phyloP scores from a whole-genome alignment of 352 stramenopile species.

The Globisporangium paroecandrum region DNA sequence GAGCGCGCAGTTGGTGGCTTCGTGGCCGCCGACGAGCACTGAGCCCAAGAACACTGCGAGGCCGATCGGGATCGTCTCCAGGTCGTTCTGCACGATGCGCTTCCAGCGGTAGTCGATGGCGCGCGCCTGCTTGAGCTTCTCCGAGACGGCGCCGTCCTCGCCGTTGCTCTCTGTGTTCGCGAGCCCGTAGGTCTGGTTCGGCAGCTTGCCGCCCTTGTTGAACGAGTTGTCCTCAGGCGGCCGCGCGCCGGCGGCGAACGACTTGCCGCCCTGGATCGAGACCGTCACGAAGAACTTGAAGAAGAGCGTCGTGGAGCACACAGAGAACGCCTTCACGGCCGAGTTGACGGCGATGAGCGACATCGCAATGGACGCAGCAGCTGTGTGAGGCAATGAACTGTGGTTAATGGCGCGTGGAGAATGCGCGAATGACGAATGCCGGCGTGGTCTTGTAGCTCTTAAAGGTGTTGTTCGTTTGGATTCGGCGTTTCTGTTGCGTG shows the following conservation, averaged over 20 bases:
- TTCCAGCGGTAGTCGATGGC: constrained; percentile 37
- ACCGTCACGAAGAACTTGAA: constrained; percentile 17
- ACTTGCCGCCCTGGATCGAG: constrained; percentile 19
- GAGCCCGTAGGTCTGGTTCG: constrained; percentile 11
- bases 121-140: constrained; percentile 24
- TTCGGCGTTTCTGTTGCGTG: background rate
- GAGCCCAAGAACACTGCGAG: constrained; percentile 41
- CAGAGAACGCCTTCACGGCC: constrained; percentile 12
- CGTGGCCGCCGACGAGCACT: constrained; percentile 36
- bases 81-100: constrained; percentile 45
- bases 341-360: constrained; percentile 5
- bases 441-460: background rate
- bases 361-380: background rate
- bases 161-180: constrained; percentile 5
- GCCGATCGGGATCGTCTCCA: constrained; percentile 41
- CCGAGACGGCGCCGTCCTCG: constrained; percentile 34
- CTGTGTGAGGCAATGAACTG: background rate
- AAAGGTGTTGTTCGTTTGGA: background rate
- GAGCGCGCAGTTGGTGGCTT: constrained; percentile 39
- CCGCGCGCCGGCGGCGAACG: constrained; percentile 12
- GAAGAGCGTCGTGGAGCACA: constrained; percentile 16
- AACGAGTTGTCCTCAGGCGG: constrained; percentile 16
- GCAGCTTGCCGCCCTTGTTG: constrained; percentile 10
- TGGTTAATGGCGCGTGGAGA: background rate
- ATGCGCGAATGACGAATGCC: background rate